Evolutionary conservation across 2,329 filamentous ascomycete species (phyloP).

Genomic region (Apiospora arundinis): DNA sequence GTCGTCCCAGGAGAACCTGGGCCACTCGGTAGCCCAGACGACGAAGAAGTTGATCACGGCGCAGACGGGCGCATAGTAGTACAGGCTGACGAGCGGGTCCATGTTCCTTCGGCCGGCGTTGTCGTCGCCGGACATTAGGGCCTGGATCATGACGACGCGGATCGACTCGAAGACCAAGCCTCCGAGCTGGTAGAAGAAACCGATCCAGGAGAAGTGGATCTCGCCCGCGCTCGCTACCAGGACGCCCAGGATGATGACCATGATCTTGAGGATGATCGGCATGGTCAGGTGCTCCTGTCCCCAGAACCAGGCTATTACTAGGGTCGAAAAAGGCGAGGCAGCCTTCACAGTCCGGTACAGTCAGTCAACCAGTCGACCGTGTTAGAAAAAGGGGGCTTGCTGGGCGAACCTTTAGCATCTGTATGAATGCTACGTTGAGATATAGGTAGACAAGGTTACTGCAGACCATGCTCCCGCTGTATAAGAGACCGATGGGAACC

Average conservation of each 20-base stretch:
- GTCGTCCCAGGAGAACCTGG: constrained; percentile 51
- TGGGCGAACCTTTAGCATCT: constrained; percentile 65
- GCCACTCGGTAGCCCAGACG: constrained; percentile 28
- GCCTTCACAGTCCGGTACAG: constrained; percentile 47
- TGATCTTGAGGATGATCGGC: constrained; percentile 53
- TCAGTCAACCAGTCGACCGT: not conserved
- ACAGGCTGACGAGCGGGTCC: constrained; percentile 86
- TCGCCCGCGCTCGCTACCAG: constrained; percentile 64
- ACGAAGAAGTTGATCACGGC: constrained; percentile 80
- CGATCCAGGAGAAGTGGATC: constrained; percentile 70
- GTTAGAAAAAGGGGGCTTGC: not conserved
- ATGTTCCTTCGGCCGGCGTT: constrained; percentile 61
- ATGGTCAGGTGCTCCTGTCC: constrained; percentile 55
- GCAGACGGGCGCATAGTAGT: constrained; percentile 89
- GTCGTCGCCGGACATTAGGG: constrained; percentile 73
- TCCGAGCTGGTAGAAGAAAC: constrained; percentile 73
- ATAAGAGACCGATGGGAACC: constrained; percentile 70
- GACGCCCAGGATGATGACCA: constrained; percentile 60
- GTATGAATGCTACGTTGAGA: constrained; percentile 71
- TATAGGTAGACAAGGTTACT: constrained; percentile 73
- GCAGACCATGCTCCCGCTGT: constrained; percentile 69
- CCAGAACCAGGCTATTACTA: constrained; percentile 69
- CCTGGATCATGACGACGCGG: constrained; percentile 84
- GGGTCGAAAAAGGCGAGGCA: constrained; percentile 69
- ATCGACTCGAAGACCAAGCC: constrained; percentile 83